phyloP scores from a whole-genome alignment of 768 basidiomycete genomes.

The Calocera viscosa region DNA sequence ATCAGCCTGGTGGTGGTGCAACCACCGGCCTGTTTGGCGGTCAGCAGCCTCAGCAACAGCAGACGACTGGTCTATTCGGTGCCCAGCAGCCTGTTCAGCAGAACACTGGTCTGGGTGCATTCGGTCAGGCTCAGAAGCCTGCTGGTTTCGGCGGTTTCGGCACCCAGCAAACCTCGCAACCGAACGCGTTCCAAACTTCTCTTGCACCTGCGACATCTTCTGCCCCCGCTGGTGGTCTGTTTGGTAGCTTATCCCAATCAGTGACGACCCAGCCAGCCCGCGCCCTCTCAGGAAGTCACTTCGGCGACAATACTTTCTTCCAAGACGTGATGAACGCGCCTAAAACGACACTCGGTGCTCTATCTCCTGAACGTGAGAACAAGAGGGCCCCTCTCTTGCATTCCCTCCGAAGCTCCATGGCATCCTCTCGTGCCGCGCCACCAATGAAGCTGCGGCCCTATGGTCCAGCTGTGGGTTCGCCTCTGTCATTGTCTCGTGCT shows the following conservation, averaged over 20 bases:
- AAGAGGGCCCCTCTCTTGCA: neutral
- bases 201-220: constrained; percentile 6
- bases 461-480: neutral
- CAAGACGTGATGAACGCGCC: neutral
- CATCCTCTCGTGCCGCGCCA: neutral
- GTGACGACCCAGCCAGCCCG: neutral
- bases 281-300: neutral
- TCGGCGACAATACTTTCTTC: neutral
- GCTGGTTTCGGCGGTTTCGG: constrained; percentile 10
- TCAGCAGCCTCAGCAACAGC: constrained; percentile 17
- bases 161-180: constrained; percentile 9
- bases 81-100: constrained; percentile 8
- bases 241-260: constrained; percentile 33
- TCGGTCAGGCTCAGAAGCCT: constrained; percentile 16
- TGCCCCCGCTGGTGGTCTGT: constrained; percentile 27
- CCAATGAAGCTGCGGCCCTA: neutral
- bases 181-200: constrained; percentile 8
- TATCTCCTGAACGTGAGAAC: neutral
- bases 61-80: constrained; percentile 15
- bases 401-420: neutral
- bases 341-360: neutral
- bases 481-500: neutral
- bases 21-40: constrained; percentile 24
- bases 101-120: constrained; percentile 14
- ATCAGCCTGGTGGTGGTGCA: constrained; percentile 19